phyloP scores from a whole-genome alignment of 177 flowering plant genomes.

The Vitis hybrid region DNA sequence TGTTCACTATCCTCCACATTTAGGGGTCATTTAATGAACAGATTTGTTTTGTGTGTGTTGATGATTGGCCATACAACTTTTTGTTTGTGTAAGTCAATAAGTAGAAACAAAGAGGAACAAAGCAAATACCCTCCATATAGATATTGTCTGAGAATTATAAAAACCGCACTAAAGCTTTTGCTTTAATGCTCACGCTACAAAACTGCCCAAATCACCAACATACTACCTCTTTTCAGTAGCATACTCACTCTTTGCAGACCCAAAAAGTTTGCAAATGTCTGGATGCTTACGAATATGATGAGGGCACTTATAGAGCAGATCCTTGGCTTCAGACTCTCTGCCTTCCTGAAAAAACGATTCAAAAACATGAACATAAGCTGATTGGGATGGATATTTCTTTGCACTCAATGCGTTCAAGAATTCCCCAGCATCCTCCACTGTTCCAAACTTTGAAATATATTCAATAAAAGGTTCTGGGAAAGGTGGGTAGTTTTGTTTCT shows the following conservation, averaged over 20 bases:
- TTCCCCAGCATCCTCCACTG: conserved; percentile 68
- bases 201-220: too few species aligned
- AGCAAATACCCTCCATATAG: too few species aligned
- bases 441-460: conserved; percentile 74
- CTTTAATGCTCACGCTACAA: too few species aligned
- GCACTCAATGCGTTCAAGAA: conserved; percentile 54
- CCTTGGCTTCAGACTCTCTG: conserved; percentile 82
- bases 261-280: conserved; percentile 60
- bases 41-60: too few species aligned
- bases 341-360: conserved; percentile 63
- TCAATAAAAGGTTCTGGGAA: conserved; percentile 57
- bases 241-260: conserved; percentile 23
- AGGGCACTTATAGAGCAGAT: conserved; percentile 75
- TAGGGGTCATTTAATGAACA: too few species aligned
- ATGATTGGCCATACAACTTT: too few species aligned
- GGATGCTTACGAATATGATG: conserved; percentile 70
- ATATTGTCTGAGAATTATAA: too few species aligned
- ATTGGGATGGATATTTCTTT: conserved; percentile 53
- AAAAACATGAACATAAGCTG: conserved; percentile 57
- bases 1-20: too few species aligned
- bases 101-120: too few species aligned
- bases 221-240: background rate
- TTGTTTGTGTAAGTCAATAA: too few species aligned
- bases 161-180: too few species aligned
- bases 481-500: conserved; percentile 67